phyloP scores from a whole-genome alignment of 23 red algal genomes.

The Cyanidium caldarium region DNA sequence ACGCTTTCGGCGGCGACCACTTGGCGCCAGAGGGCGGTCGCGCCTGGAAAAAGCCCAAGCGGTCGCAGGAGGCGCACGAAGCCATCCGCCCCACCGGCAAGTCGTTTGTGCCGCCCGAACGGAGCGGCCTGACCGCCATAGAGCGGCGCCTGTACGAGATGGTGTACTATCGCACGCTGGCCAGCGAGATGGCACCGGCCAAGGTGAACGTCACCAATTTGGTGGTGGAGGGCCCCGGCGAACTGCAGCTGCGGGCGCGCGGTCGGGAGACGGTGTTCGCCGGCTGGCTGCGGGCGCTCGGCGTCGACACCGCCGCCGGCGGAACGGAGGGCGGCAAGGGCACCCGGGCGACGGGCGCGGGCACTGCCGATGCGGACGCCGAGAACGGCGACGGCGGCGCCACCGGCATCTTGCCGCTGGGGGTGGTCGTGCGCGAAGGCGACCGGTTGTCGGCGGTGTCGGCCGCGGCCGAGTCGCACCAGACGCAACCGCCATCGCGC shows the following conservation, averaged over 20 bases:
- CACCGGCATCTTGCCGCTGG: not conserved
- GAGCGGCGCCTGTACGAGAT: constrained; percentile 59
- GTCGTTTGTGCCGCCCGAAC: constrained; percentile 30
- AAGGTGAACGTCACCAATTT: constrained; percentile 47
- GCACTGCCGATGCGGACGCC: not conserved
- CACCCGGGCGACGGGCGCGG: not conserved
- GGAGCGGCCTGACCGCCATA: constrained; percentile 10
- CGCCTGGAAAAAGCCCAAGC: constrained; percentile 31
- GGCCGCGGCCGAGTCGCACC: constrained; percentile 19
- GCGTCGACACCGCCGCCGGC: constrained; percentile 5
- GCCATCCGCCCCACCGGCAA: constrained; percentile 89
- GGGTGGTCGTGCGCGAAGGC: not conserved
- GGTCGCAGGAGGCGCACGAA: constrained; percentile 85
- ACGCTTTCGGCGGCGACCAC: constrained; percentile 34
- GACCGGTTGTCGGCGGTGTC: not conserved
- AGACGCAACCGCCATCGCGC: constrained; percentile 64
- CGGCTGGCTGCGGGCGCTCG: constrained; percentile 51
- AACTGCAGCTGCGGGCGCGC: constrained; percentile 32
- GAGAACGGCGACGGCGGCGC: not conserved
- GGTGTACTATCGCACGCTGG: constrained; percentile 68
- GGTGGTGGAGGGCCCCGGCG: constrained; percentile 2
- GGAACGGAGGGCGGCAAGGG: not conserved
- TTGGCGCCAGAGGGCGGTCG: not conserved
- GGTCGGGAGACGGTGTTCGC: constrained; percentile 32
- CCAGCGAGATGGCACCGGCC: constrained; percentile 69